Evolutionary conservation across 2,329 filamentous ascomycete genomes (phyloP).

Genomic region (Sarocladium brachiariae): DNA sequence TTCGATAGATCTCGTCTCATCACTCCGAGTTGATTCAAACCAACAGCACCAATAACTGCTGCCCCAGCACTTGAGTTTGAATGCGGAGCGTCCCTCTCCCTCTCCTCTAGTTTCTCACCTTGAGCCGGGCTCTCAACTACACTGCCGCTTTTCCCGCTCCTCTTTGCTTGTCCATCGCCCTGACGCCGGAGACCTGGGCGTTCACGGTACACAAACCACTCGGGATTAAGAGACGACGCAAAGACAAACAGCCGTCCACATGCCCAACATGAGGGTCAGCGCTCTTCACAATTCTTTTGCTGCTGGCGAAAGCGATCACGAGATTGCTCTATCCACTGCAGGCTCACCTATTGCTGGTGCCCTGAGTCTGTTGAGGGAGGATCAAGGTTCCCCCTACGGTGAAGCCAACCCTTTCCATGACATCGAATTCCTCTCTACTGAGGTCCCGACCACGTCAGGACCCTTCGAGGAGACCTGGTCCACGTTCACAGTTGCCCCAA

Average conservation of each 20-base stretch:
- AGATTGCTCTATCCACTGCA: not conserved
- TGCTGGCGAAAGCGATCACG: not conserved
- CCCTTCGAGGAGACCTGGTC: not conserved
- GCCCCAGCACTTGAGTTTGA: no score
- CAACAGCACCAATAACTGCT: not conserved
- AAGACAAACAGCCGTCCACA: conserved; percentile 3
- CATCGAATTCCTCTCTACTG: not conserved
- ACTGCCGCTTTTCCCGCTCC: not conserved
- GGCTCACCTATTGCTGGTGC: not conserved
- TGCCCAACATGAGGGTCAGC: not conserved
- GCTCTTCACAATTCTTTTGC: not conserved
- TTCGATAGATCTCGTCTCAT: conserved; percentile 22
- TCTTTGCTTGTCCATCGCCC: not conserved
- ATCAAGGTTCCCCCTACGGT: not conserved
- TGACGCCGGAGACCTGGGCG: conserved; percentile 5
- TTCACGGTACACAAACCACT: conserved; percentile 6
- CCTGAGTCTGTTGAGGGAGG: not conserved
- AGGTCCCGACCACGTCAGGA: not conserved
- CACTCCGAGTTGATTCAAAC: conserved; percentile 37
- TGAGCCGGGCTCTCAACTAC: no score
- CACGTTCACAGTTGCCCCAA: not conserved
- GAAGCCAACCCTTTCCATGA: not conserved
- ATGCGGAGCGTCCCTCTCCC: no score
- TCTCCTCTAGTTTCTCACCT: no score
- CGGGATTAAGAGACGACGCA: not conserved